phyloP scores from a whole-genome alignment of 371 early-diverging fungal species.

The Blakeslea trispora region DNA sequence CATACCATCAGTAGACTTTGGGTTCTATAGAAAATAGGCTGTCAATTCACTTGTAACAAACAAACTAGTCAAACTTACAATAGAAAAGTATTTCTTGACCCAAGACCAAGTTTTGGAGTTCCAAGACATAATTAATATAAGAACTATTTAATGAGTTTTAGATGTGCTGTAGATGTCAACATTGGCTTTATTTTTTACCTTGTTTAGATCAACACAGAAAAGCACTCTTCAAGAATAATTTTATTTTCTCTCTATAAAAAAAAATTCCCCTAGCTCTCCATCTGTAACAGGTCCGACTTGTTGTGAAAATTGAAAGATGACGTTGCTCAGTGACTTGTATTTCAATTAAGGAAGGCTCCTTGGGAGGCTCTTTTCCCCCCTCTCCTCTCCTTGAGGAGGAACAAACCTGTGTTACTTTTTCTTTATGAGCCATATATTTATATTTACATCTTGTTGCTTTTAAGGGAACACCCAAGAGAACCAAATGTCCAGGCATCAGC shows the following conservation, averaged over 20 bases:
- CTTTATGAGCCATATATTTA: too few species aligned
- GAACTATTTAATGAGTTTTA: neutral
- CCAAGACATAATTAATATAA: conserved; percentile 37
- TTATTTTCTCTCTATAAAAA: neutral
- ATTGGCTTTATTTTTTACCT: neutral
- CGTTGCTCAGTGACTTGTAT: neutral
- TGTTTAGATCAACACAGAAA: neutral
- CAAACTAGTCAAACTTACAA: conserved; percentile 31
- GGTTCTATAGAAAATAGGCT: conserved; percentile 54
- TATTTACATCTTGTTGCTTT: too few species aligned
- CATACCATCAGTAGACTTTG: conserved; percentile 63
- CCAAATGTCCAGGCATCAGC: too few species aligned
- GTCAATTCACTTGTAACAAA: too few species aligned
- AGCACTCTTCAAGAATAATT: neutral
- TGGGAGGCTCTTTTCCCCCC: too few species aligned
- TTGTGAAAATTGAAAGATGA: too few species aligned
- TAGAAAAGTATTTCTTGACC: conserved; percentile 50
- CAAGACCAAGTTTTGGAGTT: conserved; percentile 52
- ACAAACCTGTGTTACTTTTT: too few species aligned
- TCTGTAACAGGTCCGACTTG: too few species aligned
- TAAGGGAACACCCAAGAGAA: neutral
- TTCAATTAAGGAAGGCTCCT: neutral
- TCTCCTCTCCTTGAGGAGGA: too few species aligned
- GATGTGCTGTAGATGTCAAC: neutral
- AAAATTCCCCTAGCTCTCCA: too few species aligned